phyloP scores from a whole-genome alignment of 768 basidiomycete genomes.

The Mycena crocata region DNA sequence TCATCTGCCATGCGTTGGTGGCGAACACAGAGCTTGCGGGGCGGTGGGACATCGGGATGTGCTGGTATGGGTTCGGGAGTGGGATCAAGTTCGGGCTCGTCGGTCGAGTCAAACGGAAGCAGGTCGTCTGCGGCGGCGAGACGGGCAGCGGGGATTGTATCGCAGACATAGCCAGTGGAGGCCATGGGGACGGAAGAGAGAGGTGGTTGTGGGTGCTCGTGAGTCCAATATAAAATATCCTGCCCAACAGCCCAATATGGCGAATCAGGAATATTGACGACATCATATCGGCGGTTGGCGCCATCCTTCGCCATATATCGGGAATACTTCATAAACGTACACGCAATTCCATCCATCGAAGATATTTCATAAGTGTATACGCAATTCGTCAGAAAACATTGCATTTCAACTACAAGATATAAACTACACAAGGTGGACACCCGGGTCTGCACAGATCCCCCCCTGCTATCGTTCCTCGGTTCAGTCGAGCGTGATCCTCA shows the following conservation, averaged over 20 bases:
- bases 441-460: conserved; percentile 37
- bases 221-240: neutral
- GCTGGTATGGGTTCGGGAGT: conserved; percentile 33
- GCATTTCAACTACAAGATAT: conserved; percentile 32
- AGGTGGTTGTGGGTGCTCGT: neutral
- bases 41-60: conserved; percentile 52
- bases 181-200: conserved; percentile 36
- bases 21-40: conserved; percentile 87
- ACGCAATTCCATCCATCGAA: neutral
- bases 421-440: conserved; percentile 33
- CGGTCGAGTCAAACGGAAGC: conserved; percentile 21
- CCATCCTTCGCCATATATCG: too few species aligned
- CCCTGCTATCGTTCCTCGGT: conserved; percentile 33
- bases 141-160: conserved; percentile 75
- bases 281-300: neutral
- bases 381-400: too few species aligned
- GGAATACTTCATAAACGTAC: too few species aligned
- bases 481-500: conserved; percentile 95
- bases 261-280: too few species aligned
- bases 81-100: conserved; percentile 30
- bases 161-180: conserved; percentile 67
- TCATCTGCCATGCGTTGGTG: conserved; percentile 98
- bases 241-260: too few species aligned
- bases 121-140: conserved; percentile 50
- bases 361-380: neutral